These are phyloP conservation scores for Silene noctiflora DNA, from an alignment of 179 eudicot species.

Conservation along the genomic window DNA sequence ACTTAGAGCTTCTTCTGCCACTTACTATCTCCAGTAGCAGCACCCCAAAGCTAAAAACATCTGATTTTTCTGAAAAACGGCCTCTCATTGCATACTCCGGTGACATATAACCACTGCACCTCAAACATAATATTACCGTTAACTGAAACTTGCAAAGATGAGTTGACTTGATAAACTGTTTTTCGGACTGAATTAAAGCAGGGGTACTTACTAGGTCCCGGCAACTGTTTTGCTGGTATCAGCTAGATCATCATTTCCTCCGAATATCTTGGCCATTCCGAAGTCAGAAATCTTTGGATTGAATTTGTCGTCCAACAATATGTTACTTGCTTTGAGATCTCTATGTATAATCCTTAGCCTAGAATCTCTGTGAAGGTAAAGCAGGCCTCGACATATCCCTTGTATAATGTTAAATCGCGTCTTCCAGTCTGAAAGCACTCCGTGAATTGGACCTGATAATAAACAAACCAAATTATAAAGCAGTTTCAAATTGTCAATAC, in stretches of 20 bases:
- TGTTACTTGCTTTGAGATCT: slow-evolving; percentile 55
- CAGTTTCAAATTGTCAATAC: too few species aligned
- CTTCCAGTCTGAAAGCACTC: slow-evolving; percentile 35
- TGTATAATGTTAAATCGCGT: slow-evolving; percentile 40
- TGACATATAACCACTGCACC: slow-evolving; percentile 22
- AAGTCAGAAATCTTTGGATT: slow-evolving; percentile 60
- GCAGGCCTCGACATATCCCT: slow-evolving; percentile 54
- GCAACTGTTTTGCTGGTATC: slow-evolving; percentile 40
- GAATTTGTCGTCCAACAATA: slow-evolving; percentile 46
- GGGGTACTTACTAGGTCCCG: slow-evolving; percentile 56
- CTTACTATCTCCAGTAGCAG: slow-evolving; percentile 31
- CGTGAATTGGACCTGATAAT: slow-evolving; percentile 3
- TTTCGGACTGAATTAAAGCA: not conserved
- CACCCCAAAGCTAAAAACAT: slow-evolving; percentile 35
- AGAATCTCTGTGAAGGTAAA: slow-evolving; percentile 56
- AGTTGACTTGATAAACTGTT: too few species aligned
- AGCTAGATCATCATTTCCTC: slow-evolving; percentile 37
- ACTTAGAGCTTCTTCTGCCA: slow-evolving; percentile 25
- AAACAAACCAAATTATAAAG: not conserved
- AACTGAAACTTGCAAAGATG: not conserved
- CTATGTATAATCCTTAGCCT: slow-evolving; percentile 51
- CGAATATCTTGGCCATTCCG: slow-evolving; percentile 55
- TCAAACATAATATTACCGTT: not conserved
- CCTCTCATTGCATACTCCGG: slow-evolving; percentile 40
- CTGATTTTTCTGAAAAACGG: slow-evolving; percentile 32